These are phyloP conservation scores for Fusarium sp. DNA, from an alignment of 2,329 filamentous ascomycete genomes.

Conservation along the genomic window DNA sequence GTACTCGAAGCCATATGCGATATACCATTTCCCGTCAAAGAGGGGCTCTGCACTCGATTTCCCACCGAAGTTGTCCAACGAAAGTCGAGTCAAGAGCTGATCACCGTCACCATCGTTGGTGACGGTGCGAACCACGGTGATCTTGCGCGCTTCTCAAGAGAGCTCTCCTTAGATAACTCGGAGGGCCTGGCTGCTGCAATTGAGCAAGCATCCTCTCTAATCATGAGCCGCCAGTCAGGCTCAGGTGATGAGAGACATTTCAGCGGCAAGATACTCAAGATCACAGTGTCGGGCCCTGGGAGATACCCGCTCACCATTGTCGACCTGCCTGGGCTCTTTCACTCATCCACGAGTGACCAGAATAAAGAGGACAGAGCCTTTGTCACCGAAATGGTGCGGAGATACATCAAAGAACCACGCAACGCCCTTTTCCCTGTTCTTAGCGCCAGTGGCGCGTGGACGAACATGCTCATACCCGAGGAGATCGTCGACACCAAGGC, in stretches of 20 bases:
- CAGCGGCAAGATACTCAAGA: constrained; percentile 38
- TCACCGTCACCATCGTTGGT: constrained; percentile 44
- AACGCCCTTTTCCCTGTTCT: constrained; percentile 60
- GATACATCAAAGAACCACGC: constrained; percentile 53
- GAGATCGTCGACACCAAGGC: not conserved
- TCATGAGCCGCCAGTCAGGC: constrained; percentile 54
- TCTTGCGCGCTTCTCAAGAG: constrained; percentile 28
- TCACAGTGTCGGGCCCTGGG: constrained; percentile 36
- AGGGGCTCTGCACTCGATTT: constrained; percentile 69
- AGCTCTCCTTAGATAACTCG: constrained; percentile 29
- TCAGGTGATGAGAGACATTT: not conserved
- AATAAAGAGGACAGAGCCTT: constrained; percentile 45
- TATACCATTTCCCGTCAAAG: constrained; percentile 67
- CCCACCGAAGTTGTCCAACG: constrained; percentile 69
- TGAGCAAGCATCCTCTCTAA: constrained; percentile 50
- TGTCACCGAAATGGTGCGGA: constrained; percentile 50
- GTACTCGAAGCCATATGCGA: constrained; percentile 71
- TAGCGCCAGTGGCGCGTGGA: constrained; percentile 42
- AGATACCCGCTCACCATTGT: constrained; percentile 56
- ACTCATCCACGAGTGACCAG: constrained; percentile 48
- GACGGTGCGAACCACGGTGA: too few relatives aligned
- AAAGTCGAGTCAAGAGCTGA: constrained; percentile 37
- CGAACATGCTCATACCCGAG: not conserved
- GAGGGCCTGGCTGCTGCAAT: constrained; percentile 43
- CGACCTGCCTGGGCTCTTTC: constrained; percentile 59